Evolutionary conservation across 495 filamentous ascomycete species (phyloP), one percentile per base, ranked within the genome.

Genomic region (Talaromyces proteolyticus): DNA sequence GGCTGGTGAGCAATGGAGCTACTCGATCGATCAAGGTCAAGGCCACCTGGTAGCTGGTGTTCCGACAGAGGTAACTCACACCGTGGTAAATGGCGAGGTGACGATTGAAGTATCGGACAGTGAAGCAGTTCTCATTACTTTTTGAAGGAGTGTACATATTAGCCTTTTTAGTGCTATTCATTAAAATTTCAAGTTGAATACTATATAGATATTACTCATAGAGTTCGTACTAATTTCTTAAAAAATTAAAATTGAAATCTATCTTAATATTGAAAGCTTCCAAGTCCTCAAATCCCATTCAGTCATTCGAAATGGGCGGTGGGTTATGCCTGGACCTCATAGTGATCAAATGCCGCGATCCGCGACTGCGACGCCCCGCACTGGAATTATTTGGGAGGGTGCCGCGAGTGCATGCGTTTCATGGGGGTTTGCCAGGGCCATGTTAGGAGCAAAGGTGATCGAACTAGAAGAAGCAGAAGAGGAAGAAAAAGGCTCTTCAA

Each of bases 1-100:
- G 61, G 57, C 59, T 19, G 56, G 61, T 10, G 54, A 59, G 47
- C 53, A 59, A 21, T 64, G 61, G 59, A 49, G 38, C n/a, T 55
- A 54, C 39, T 48, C 46, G 23, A 37, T 61, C 19, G 51, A 58
- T 24, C 10, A 51, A n/a, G 57, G 57, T 6, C 54, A 45, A 17
- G 58, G 60, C 0, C 55, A 53, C 41, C 49, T 49, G 19, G 20
- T 41, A 17, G 4, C 21, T 8, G 52, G 44, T 22, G 12, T 11
- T 5, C 18, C 22, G 46, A 36, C 20, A 34, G 36, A 50, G 47
- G 52, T 37, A 42, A 44, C 17, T 19, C 36, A 42, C 18, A 38
- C 3, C 44, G 47, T 44, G 11, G 23, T 12, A 6, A n/a, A 44
- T 17, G 49, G 49, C 26, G 16, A 45, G 12, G 42, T 23, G 4